Conservation (phyloP, 2,329 filamentous ascomycete species). For the Colletotrichum falcatum region DNA sequence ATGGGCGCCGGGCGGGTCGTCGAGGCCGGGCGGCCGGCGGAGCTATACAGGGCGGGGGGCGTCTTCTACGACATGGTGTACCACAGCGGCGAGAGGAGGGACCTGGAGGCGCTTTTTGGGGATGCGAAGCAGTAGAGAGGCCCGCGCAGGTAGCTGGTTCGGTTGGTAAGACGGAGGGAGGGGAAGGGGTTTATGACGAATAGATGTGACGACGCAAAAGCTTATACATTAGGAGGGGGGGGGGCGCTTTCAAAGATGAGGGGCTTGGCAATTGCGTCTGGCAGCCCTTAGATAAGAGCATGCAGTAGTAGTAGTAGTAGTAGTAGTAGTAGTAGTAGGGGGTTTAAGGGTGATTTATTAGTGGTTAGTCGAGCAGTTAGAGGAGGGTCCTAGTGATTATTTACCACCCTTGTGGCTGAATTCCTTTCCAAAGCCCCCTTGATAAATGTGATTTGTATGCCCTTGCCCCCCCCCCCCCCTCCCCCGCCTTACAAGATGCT, state of each 20-base stretch:
- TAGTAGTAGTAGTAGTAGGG: no score
- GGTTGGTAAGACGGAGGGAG: neutral
- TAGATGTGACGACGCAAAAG: neutral
- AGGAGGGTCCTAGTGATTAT: neutral
- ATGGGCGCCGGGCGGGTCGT: conserved; percentile 65
- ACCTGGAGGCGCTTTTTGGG: conserved; percentile 53
- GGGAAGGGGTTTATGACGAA: neutral
- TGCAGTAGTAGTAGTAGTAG: no score
- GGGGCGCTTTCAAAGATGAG: neutral
- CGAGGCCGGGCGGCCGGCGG: conserved; percentile 63
- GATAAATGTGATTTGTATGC: neutral
- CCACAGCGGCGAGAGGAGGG: conserved; percentile 65
- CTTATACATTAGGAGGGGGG: neutral
- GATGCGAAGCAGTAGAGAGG: neutral
- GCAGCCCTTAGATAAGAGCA: neutral
- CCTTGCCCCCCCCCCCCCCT: neutral
- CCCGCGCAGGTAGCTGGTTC: neutral
- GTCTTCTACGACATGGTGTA: conserved; percentile 67
- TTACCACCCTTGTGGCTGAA: no score
- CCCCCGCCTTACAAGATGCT: neutral
- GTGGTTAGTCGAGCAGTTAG: neutral
- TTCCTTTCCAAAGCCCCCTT: no score
- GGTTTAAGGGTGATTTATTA: neutral
- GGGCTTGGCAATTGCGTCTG: neutral
- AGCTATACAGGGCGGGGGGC: conserved; percentile 58